Conservation (phyloP, 2,329 filamentous ascomycete genomes). For the Coleophoma cylindrospora region DNA sequence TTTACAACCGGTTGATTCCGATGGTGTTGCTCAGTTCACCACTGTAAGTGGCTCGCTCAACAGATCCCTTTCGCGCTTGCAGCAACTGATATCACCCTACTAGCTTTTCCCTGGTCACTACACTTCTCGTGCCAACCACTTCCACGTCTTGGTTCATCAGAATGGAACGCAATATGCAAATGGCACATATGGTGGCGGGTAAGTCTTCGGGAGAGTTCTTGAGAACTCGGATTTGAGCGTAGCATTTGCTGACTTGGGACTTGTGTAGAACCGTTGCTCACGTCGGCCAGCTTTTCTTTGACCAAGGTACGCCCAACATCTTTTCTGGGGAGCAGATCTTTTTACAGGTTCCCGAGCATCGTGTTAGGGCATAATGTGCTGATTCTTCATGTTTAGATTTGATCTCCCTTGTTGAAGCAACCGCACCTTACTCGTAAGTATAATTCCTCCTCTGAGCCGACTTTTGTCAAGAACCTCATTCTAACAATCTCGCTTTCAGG, state of each 20-base stretch:
- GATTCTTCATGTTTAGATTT: constrained; percentile 29
- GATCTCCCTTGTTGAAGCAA: constrained; percentile 42
- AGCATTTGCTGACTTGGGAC: no score
- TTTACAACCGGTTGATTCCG: constrained; percentile 31
- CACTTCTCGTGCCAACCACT: constrained; percentile 37
- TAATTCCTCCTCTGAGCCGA: no score
- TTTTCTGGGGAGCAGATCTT: no score
- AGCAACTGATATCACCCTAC: no score
- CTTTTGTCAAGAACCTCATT: no score
- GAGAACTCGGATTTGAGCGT: no score
- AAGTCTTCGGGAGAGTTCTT: neutral
- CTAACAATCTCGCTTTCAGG: constrained; percentile 5
- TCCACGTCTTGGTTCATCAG: constrained; percentile 40
- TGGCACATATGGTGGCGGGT: neutral
- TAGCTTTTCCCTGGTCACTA: constrained; percentile 35
- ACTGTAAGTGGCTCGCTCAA: constrained; percentile 16
- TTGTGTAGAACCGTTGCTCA: neutral
- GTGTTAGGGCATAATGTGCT: no score
- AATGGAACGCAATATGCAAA: constrained; percentile 24
- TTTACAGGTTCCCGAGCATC: no score
- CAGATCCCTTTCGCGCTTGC: no score
- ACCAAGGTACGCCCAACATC: constrained; percentile 32
- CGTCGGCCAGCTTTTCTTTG: constrained; percentile 59
- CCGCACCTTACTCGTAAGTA: constrained; percentile 32
- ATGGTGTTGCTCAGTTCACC: constrained; percentile 35